These are phyloP conservation scores for Echinosophora koreensis DNA, from an alignment of 306 rosid species.

Conservation along the genomic window DNA sequence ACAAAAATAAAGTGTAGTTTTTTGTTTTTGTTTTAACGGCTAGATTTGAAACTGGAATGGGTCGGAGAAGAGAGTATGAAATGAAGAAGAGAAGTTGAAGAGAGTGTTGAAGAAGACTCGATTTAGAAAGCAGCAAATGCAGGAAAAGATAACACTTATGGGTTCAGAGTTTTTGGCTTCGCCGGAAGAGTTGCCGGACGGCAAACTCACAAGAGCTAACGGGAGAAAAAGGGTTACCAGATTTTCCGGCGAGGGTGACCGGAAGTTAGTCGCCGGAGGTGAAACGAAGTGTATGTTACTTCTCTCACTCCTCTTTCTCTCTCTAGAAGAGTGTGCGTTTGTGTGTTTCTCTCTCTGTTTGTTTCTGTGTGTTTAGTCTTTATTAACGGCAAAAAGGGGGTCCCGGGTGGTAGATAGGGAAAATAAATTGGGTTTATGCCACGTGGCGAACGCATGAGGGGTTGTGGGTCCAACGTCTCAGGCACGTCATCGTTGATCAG, in stretches of 20 bases:
- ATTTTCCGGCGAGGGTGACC: neutral
- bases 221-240: neutral
- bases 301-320: neutral
- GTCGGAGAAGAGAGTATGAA: slow-evolving; percentile 14
- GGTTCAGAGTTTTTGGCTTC: too few species aligned
- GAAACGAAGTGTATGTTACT: slow-evolving; percentile 31
- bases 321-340: neutral
- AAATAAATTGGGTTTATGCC: slow-evolving; percentile 49
- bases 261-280: slow-evolving; percentile 24
- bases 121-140: too few species aligned
- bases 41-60: slow-evolving; percentile 50
- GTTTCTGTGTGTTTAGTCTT: slow-evolving; percentile 39
- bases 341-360: neutral
- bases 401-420: slow-evolving; percentile 53
- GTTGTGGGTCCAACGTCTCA: slow-evolving; percentile 46
- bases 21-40: slow-evolving; percentile 48
- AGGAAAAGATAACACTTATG: too few species aligned
- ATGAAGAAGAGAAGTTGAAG: neutral
- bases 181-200: too few species aligned
- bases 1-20: neutral
- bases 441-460: slow-evolving; percentile 54
- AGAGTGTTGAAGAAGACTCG: too few species aligned
- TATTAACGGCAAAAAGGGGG: slow-evolving; percentile 66
- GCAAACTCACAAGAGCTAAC: too few species aligned
- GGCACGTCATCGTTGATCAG: slow-evolving; percentile 39